Percentiles rank a stretch among this genome's conserved stretches.
Evolutionary conservation across 2,329 filamentous ascomycete genomes (phyloP).

Genomic region (Pseudogymnoascus sp.): DNA sequence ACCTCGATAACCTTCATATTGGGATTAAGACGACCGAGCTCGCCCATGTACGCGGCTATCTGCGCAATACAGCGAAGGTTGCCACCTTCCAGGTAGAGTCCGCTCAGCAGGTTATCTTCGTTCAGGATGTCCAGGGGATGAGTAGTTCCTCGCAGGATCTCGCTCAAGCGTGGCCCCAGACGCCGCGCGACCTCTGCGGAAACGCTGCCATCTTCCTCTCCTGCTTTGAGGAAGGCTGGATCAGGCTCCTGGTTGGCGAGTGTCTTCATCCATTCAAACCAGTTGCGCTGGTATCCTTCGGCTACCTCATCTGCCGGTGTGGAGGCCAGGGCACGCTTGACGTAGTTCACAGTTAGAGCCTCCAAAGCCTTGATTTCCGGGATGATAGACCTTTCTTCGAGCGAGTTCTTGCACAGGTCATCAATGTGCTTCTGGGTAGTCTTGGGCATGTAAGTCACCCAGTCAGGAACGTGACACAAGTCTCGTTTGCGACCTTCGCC

Average conservation of each 20-base stretch:
- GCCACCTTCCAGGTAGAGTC: neutral
- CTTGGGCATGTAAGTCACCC: neutral
- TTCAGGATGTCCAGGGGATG: neutral
- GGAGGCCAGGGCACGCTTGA: neutral
- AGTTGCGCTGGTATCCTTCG: neutral
- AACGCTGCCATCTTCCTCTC: neutral
- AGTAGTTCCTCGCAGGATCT: neutral
- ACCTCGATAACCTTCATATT: conserved; percentile 22
- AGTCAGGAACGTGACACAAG: neutral
- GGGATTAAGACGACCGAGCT: conserved; percentile 16
- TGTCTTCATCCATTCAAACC: neutral
- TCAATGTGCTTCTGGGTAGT: neutral
- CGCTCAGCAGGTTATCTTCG: neutral
- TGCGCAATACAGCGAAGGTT: neutral
- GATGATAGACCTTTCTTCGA: neutral
- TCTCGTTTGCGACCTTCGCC: neutral
- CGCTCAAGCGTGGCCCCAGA: neutral
- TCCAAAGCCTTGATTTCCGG: neutral
- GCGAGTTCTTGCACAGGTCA: neutral
- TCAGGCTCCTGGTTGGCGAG: neutral
- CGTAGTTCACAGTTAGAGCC: neutral
- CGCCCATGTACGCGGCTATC: neutral
- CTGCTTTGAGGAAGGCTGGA: neutral
- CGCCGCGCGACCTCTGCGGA: neutral
- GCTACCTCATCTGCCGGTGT: neutral